A percentile compares a stretch with the other conserved stretches of the same genome.
phyloP scores from a whole-genome alignment of 2,329 filamentous ascomycete species.

The Cladosporium sp. region DNA sequence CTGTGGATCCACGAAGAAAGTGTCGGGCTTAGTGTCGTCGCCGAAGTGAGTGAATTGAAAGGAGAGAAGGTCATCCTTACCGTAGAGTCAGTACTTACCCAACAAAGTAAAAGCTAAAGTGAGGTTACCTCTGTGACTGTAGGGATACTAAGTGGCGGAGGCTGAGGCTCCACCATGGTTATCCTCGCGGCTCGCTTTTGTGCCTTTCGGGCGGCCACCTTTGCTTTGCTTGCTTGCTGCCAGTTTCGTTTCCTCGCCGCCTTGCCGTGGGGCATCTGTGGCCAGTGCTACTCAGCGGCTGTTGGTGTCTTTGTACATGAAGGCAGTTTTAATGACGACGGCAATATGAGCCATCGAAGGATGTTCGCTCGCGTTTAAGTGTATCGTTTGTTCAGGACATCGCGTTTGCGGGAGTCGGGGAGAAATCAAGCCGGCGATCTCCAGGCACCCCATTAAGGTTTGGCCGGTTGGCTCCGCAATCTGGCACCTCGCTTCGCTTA shows the following conservation, averaged over 20 bases:
- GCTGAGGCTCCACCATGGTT: constrained; percentile 1
- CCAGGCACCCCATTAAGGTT: background rate
- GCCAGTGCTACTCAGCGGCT: background rate
- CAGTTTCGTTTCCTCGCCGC: constrained; percentile 11
- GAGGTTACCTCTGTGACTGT: constrained; percentile 29
- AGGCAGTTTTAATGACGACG: background rate
- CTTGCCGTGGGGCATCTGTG: constrained; percentile 12
- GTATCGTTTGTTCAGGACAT: background rate
- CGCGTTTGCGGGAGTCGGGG: background rate
- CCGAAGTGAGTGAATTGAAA: constrained; percentile 43
- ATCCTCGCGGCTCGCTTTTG: constrained; percentile 12
- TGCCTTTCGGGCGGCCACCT: constrained; percentile 15
- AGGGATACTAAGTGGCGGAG: constrained; percentile 14
- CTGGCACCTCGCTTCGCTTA: too few species aligned
- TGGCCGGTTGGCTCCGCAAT: too few species aligned
- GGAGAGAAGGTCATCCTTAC: constrained; percentile 39
- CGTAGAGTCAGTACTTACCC: constrained; percentile 30
- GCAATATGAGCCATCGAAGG: background rate
- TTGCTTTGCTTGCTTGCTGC: constrained; percentile 11
- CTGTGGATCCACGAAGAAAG: constrained; percentile 28
- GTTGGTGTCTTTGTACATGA: background rate
- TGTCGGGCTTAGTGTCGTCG: constrained; percentile 31
- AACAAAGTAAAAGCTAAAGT: background rate
- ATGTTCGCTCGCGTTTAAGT: background rate
- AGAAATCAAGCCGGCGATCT: background rate